phyloP scores from a whole-genome alignment of 257 asterid genomes.

The Solanum neorickii region DNA sequence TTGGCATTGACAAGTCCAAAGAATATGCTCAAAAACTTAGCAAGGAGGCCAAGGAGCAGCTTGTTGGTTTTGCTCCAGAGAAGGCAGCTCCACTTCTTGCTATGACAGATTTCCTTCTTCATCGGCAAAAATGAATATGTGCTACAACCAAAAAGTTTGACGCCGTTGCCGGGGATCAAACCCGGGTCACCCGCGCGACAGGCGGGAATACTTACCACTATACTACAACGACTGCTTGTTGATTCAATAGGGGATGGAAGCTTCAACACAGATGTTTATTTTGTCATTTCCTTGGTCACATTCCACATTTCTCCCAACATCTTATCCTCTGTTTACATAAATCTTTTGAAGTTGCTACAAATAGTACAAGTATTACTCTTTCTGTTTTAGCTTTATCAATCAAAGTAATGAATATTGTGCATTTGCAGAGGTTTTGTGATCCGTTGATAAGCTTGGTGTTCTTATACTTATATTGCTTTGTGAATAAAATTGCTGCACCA shows the following conservation, averaged over 20 bases:
- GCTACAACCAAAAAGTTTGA: no score
- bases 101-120: slow-evolving; percentile 41
- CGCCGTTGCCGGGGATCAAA: slow-evolving; percentile 34
- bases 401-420: not conserved
- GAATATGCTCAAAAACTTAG: slow-evolving; percentile 42
- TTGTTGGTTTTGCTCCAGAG: slow-evolving; percentile 27
- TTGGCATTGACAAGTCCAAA: slow-evolving; percentile 44
- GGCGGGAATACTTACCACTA: slow-evolving; percentile 33
- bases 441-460: not conserved
- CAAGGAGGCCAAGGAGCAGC: slow-evolving; percentile 34
- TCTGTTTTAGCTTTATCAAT: not conserved
- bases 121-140: slow-evolving; percentile 20
- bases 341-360: not conserved
- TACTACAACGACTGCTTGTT: not conserved
- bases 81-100: slow-evolving; percentile 44
- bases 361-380: not conserved
- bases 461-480: no score
- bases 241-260: not conserved
- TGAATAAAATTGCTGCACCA: no score
- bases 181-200: slow-evolving; percentile 56
- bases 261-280: no score
- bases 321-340: not conserved
- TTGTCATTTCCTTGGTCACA: not conserved
- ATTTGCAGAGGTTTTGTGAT: not conserved
- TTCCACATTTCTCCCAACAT: not conserved